These are phyloP conservation scores for Talaromyces marneffei DNA, from an alignment of 2,329 filamentous ascomycete genomes.

Conservation along the genomic window DNA sequence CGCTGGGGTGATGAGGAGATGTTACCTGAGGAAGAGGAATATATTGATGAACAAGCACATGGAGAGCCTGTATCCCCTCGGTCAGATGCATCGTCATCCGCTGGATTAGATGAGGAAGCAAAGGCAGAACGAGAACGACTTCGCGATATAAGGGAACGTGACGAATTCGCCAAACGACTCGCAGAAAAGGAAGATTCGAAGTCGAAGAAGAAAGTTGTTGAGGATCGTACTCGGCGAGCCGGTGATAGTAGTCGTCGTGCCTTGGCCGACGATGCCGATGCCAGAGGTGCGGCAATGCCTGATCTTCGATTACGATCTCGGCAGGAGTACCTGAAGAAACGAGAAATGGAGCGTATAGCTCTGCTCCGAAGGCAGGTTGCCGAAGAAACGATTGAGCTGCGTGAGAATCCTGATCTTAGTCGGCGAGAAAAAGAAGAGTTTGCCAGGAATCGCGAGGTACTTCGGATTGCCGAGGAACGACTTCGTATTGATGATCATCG, in stretches of 20 bases:
- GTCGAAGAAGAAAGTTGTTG: constrained; percentile 62
- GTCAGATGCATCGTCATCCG: constrained; percentile 29
- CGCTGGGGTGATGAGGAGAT: constrained; percentile 74
- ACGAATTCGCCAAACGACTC: constrained; percentile 72
- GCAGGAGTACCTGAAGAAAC: constrained; percentile 89
- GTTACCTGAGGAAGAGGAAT: constrained; percentile 38
- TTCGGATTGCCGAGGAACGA: constrained; percentile 77
- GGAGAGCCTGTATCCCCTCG: constrained; percentile 40
- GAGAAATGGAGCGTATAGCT: constrained; percentile 77
- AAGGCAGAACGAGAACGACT: constrained; percentile 54
- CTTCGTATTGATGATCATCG: constrained; percentile 83
- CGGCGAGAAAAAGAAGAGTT: constrained; percentile 81
- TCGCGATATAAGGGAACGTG: constrained; percentile 66
- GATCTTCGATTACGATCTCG: constrained; percentile 78
- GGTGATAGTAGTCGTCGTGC: constrained; percentile 56
- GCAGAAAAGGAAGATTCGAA: constrained; percentile 62
- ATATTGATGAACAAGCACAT: constrained; percentile 61
- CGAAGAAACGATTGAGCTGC: constrained; percentile 77
- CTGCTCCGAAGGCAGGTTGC: constrained; percentile 84
- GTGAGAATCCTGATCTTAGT: constrained; percentile 68
- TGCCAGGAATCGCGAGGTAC: constrained; percentile 74
- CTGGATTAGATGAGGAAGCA: constrained; percentile 56
- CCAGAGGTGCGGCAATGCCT: constrained; percentile 65
- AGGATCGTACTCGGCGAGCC: constrained; percentile 54
- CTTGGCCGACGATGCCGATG: constrained; percentile 61